phyloP scores from a whole-genome alignment of 129 eudicot species.

The Helianthus tuberosus region DNA sequence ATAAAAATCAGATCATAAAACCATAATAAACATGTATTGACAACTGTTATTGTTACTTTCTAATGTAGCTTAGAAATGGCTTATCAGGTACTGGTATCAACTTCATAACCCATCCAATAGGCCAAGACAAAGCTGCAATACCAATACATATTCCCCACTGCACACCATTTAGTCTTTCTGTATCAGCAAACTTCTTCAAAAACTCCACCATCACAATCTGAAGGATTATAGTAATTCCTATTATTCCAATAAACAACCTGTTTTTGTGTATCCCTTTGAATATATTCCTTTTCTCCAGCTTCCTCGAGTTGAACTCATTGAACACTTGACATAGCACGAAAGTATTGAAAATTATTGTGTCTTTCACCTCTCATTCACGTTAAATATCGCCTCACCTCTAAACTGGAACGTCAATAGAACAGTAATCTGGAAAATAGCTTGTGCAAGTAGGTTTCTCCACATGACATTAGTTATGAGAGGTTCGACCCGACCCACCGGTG shows the following conservation, averaged over 20 bases:
- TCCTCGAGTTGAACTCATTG: conserved; percentile 80
- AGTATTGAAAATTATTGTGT: conserved; percentile 78
- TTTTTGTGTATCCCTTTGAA: conserved; percentile 61
- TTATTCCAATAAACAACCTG: conserved; percentile 71
- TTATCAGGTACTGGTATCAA: conserved; percentile 68
- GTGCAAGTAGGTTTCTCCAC: conserved; percentile 89
- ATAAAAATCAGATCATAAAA: not conserved
- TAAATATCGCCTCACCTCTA: conserved; percentile 55
- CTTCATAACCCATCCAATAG: conserved; percentile 73
- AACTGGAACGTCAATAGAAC: conserved; percentile 68
- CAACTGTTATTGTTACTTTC: not conserved
- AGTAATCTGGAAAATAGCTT: conserved; percentile 65
- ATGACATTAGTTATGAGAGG: conserved; percentile 83
- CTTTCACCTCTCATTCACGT: conserved; percentile 49
- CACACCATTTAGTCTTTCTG: conserved; percentile 61
- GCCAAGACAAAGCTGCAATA: conserved; percentile 77
- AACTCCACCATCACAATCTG: conserved; percentile 91
- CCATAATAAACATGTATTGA: not conserved
- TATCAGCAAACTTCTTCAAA: conserved; percentile 70
- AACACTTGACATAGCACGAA: conserved; percentile 90
- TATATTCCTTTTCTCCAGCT: conserved; percentile 73
- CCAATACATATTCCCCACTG: conserved; percentile 78
- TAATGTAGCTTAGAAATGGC: conserved; percentile 57
- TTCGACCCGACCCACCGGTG: conserved; percentile 77
- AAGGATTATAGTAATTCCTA: conserved; percentile 65